These are phyloP conservation scores for Platanthera zijinensis DNA, from an alignment of 106 monocot species.

Conservation along the genomic window DNA sequence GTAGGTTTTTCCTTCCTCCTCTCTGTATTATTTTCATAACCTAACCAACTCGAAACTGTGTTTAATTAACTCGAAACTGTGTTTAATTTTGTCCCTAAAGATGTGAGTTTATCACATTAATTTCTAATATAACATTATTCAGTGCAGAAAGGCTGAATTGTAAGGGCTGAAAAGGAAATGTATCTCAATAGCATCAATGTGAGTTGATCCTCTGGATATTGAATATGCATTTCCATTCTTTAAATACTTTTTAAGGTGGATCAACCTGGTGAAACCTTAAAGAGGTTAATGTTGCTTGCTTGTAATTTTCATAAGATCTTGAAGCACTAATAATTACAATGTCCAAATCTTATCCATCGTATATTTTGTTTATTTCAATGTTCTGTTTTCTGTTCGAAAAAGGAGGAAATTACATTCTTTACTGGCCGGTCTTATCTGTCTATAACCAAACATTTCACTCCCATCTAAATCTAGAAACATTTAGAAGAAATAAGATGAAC, in stretches of 20 bases:
- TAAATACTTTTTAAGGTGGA: neutral
- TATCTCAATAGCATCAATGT: slow-evolving; percentile 92
- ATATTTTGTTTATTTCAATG: no score
- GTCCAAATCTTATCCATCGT: neutral
- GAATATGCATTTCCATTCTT: neutral
- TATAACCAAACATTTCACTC: no score
- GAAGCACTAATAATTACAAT: neutral
- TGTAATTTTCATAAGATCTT: neutral
- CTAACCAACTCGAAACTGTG: no score
- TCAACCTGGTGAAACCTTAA: no score
- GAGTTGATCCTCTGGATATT: slow-evolving; percentile 7
- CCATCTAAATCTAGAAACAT: no score
- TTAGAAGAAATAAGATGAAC: no score
- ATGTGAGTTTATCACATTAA: neutral
- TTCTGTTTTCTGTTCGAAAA: no score
- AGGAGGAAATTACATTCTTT: no score
- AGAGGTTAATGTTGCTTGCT: no score
- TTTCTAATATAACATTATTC: slow-evolving; percentile 5
- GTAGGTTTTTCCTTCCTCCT: no score
- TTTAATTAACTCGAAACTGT: neutral
- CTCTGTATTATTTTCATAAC: no score
- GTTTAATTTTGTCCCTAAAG: neutral
- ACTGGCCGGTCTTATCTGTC: no score
- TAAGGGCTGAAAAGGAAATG: slow-evolving; percentile 86
- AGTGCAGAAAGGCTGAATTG: slow-evolving; percentile 98